Evolutionary conservation across 768 basidiomycete genomes (phyloP), one percentile per base, ranked within the genome.

Genomic region (Calocybe gangraenosa): DNA sequence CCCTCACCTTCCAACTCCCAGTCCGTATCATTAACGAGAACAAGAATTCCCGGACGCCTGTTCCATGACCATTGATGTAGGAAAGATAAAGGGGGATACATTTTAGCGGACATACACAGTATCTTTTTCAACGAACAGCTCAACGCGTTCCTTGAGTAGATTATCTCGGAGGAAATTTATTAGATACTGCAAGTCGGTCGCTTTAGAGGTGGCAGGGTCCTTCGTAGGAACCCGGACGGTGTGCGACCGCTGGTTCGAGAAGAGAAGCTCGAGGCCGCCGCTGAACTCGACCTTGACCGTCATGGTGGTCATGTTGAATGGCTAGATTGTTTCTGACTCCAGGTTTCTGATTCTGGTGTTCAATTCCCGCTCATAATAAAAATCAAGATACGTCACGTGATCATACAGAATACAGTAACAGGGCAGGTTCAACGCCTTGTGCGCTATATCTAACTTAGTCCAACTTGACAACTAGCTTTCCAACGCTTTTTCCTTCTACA

Each of bases 1-100:
- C 90, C 84, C 62, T 97, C 95, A 25, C 92, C 92, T 62, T 97
- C 95, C 5, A 98, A 72, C 64, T 98, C 94, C 95, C 95, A 97
- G 57, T 98, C 95, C 1, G 90, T 90, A 56, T 95, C 90, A 58
- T 98, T 98, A 43, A 99, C 81, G n/a, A 99, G 73, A 3, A 98
- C 95, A 2, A 99, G 72, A 30, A 99, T 96, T 0, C 96, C 96
- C 0, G 96, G 96, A 7, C 96, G 92, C 31, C 96, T 39, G n/a
- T n/a, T 4, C 13, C n/a, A 19, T 17, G 17, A 17, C 56, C 18
- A 9, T 14, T 10, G 37, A 28, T 22, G 42, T 20, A 13, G 37
- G 11, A 21, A 22, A 18, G 40, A 3, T n/a, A 10, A 4, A 10
- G n/a, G 14, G 13, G 7, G 30, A 32, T 14, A 21, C 13, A 20